Evolutionary conservation across 306 rosid genomes (phyloP), one percentile per base, ranked within the genome.

Genomic region (Lathyrus oleraceus): DNA sequence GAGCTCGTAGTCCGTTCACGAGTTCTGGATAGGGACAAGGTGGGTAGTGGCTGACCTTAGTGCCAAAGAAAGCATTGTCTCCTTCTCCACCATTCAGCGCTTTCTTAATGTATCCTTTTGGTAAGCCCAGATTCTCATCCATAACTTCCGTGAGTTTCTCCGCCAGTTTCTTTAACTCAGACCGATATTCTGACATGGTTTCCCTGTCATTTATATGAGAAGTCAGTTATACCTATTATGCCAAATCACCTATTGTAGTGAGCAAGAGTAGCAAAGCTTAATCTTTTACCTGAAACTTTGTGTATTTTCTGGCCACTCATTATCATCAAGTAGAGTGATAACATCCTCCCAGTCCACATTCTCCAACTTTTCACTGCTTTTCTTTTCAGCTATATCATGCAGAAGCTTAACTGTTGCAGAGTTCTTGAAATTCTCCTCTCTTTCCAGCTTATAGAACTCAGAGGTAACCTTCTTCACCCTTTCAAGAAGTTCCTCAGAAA

Each of bases 31-130:
- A 23, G 11, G 96, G 96, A 67, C 97, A 90, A 0, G 99, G 89
- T 3, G 99, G 99, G 88, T 94, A 94, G 85, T 94, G 97, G 79
- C 99, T 94, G 65, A 94, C 97, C 84, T 94, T 90, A 59, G 99
- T 94, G n/a, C 99, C 99, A 40, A 90, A 91, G 78, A 87, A 93
- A 49, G 91, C 92, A 36, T 70, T 79, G 27, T 88, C 68, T 74
- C 59, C 88, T 7, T 79, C 93, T 63, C 88, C 92, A 12, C 79
- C 90, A 12, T 87, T 86, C 69, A 91, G 85, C 70, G 95, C 89
- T 52, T 78, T 89, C 87, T 87, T 81, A 36, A 91, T 87, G 86
- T 83, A 84, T 43, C 96, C 97, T 59, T 65, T 73, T 8, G 89
- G 85, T 28, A 90, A 58, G 1, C 92, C 96, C 49, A 94, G 79